Conservation (phyloP, 2,329 filamentous ascomycete genomes). For the Xylaria sp. region DNA sequence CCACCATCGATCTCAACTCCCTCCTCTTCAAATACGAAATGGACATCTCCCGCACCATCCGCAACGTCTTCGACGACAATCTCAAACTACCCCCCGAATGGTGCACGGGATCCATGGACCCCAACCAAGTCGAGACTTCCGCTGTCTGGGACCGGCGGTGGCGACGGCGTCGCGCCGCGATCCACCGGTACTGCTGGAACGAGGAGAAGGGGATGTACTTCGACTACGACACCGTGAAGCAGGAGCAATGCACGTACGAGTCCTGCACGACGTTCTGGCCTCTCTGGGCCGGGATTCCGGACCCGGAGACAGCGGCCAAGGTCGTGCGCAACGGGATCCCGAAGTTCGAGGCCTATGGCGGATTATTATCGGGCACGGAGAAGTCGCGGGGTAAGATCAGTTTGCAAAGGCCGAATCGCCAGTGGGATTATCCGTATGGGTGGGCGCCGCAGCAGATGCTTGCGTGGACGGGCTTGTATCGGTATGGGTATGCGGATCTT, state of each 20-base stretch:
- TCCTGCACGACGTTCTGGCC: conserved; percentile 94
- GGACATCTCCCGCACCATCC: conserved; percentile 84
- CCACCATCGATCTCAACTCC: conserved; percentile 91
- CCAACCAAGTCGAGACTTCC: conserved; percentile 72
- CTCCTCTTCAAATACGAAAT: conserved; percentile 95
- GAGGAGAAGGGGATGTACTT: conserved; percentile 93
- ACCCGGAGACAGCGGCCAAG: conserved; percentile 76
- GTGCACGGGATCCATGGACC: conserved; percentile 60
- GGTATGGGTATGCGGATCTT: conserved; percentile 88
- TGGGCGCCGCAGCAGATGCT: conserved; percentile 99
- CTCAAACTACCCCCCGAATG: conserved; percentile 80
- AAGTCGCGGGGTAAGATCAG: conserved; percentile 77
- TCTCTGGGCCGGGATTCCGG: conserved; percentile 88
- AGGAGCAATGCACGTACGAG: conserved; percentile 79
- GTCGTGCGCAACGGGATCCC: conserved; percentile 80
- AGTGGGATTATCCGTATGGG: conserved; percentile 98
- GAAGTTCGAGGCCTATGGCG: conserved; percentile 81
- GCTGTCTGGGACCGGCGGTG: conserved; percentile 86
- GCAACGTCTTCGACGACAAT: conserved; percentile 75
- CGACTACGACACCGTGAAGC: conserved; percentile 84
- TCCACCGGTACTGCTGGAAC: conserved; percentile 94
- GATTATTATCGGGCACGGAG: conserved; percentile 83
- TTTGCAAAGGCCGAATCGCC: conserved; percentile 81
- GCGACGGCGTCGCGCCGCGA: conserved; percentile 73
- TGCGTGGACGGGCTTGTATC: conserved; percentile 86